Evolutionary conservation across 371 early-diverging fungal genomes (phyloP).

Genomic region (Actinomortierella ambigua): DNA sequence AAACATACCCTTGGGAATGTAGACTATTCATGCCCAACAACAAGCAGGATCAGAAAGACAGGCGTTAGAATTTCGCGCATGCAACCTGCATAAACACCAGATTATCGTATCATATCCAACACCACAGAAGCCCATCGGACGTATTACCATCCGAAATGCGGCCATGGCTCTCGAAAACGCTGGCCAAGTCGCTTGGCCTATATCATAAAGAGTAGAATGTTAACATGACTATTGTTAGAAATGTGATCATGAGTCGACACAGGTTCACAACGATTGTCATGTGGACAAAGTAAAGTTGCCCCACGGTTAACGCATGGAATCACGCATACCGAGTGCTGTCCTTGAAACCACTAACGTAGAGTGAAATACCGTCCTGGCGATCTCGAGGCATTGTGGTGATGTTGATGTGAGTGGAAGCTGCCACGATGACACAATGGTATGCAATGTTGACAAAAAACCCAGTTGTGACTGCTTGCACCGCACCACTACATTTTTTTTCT

Average conservation of each 20-base stretch:
- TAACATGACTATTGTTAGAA: too few relatives aligned
- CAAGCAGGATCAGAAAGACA: background rate
- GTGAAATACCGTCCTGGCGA: slow-evolving; percentile 33
- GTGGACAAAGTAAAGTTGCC: background rate
- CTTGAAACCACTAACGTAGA: slow-evolving; percentile 45
- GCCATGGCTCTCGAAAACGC: slow-evolving; percentile 34
- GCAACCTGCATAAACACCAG: background rate
- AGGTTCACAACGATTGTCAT: background rate
- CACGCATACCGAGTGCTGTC: slow-evolving; percentile 42
- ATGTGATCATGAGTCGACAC: too few relatives aligned
- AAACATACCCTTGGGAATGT: slow-evolving; percentile 43
- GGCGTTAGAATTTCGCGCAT: background rate
- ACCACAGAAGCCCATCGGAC: too few relatives aligned
- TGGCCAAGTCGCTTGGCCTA: slow-evolving; percentile 43
- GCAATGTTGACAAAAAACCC: too few relatives aligned
- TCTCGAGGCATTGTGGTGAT: slow-evolving; percentile 34
- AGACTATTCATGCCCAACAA: slow-evolving; percentile 8
- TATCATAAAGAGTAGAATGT: background rate
- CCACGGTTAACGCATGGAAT: background rate
- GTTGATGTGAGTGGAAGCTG: background rate
- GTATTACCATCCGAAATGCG: slow-evolving; percentile 33
- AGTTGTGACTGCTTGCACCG: too few relatives aligned
- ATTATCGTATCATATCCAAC: too few relatives aligned
- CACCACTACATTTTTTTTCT: too few relatives aligned
- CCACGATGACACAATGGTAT: too few relatives aligned